Conservation (phyloP, 108 stramenopile genomes). For the Skeletonema menzelii region DNA sequence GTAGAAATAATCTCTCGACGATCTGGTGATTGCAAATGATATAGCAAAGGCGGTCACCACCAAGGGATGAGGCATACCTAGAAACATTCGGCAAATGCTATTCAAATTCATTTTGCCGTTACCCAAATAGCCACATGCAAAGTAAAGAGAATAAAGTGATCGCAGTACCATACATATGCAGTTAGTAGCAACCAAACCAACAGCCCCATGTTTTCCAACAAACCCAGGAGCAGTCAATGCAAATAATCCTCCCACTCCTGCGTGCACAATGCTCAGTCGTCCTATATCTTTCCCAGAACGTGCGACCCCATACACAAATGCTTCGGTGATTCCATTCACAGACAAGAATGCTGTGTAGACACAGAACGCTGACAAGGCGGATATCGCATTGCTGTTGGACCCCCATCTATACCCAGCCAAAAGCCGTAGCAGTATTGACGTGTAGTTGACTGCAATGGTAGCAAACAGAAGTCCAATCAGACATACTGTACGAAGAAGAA, state of each 20-base stretch:
- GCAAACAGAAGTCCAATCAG: conserved; percentile 81
- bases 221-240: conserved; percentile 61
- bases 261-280: conserved; percentile 63
- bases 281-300: conserved; percentile 61
- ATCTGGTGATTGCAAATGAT: conserved; percentile 46
- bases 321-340: conserved; percentile 94
- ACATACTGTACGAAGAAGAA: conserved; percentile 66
- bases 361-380: conserved; percentile 86
- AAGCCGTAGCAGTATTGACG: conserved; percentile 63
- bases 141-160: conserved; percentile 64
- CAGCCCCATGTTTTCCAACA: conserved; percentile 55
- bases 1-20: conserved; percentile 21
- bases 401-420: conserved; percentile 81
- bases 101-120: background rate
- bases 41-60: conserved; percentile 50
- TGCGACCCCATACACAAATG: conserved; percentile 88
- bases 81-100: background rate
- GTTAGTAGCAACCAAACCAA: conserved; percentile 79
- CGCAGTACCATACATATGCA: conserved; percentile 76
- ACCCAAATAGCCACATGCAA: conserved; percentile 66
- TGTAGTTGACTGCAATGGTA: conserved; percentile 75
- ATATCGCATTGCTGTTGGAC: conserved; percentile 62
- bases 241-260: conserved; percentile 68
- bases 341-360: conserved; percentile 91
- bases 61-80: conserved; percentile 59